A percentile compares a stretch with the other conserved stretches of the same genome.
These are phyloP conservation scores for Rosellinia necatrix DNA, from an alignment of 2,329 filamentous ascomycete genomes.

Conservation along the genomic window DNA sequence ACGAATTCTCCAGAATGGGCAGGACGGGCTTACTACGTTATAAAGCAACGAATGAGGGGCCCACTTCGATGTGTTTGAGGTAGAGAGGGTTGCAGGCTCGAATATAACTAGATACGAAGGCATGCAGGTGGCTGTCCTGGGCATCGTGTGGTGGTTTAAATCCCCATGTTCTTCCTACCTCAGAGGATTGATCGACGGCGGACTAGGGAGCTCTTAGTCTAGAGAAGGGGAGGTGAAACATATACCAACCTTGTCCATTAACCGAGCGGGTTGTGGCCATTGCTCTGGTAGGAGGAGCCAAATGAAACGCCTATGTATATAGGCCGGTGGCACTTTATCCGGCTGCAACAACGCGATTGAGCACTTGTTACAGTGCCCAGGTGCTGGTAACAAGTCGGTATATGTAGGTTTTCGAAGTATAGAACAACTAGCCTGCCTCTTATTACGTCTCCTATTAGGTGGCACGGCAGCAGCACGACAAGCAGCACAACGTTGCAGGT, in stretches of 20 bases:
- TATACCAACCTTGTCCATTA: neutral
- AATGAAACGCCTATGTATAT: conserved; percentile 7
- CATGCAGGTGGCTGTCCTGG: neutral
- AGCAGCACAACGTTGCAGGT: neutral
- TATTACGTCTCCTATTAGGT: too few species aligned
- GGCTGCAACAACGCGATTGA: neutral
- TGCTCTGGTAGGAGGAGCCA: conserved; percentile 5
- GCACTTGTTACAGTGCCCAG: too few species aligned
- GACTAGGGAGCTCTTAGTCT: conserved; percentile 2
- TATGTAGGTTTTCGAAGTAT: too few species aligned
- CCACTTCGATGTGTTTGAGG: too few species aligned
- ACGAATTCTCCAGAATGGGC: too few species aligned
- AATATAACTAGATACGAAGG: too few species aligned
- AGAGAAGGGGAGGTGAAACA: neutral
- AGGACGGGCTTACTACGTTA: too few species aligned
- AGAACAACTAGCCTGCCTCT: neutral
- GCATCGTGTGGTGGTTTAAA: neutral
- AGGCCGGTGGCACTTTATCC: conserved; percentile 12
- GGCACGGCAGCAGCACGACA: too few species aligned
- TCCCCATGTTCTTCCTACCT: conserved; percentile 21
- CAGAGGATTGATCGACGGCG: conserved; percentile 22
- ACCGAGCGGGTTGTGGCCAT: too few species aligned
- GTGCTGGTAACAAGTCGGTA: too few species aligned
- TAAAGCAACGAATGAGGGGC: too few species aligned
- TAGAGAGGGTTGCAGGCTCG: too few species aligned